Percentiles rank a stretch among this genome's conserved stretches.
Conservation (phyloP, 805 yeast genomes). For the Saccharomyces paradoxus region DNA sequence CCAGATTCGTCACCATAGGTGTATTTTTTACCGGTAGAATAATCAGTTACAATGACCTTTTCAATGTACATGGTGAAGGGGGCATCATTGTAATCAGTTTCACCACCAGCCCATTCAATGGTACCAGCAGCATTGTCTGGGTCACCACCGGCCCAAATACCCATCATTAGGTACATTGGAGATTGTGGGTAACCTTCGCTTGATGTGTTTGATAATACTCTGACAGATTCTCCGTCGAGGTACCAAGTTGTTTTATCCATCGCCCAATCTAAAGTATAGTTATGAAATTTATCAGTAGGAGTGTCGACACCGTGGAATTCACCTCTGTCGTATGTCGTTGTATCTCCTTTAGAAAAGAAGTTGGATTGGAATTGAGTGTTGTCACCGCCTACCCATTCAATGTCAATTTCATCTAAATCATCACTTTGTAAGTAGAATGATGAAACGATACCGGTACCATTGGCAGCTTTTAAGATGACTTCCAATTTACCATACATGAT, state of each 20-base stretch:
- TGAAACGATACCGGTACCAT: constrained; percentile 73
- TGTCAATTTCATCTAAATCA: constrained; percentile 82
- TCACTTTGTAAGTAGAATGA: constrained; percentile 76
- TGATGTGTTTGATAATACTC: constrained; percentile 50
- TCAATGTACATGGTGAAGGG: constrained; percentile 65
- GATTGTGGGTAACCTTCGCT: constrained; percentile 78
- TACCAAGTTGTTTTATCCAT: constrained; percentile 58
- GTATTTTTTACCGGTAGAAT: constrained; percentile 56
- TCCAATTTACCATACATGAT: constrained; percentile 86
- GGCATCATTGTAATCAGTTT: constrained; percentile 52
- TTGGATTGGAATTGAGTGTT: constrained; percentile 65
- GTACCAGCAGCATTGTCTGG: constrained; percentile 56
- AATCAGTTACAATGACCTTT: constrained; percentile 55
- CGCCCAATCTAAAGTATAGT: constrained; percentile 82
- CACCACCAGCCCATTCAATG: constrained; percentile 78
- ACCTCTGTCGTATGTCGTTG: constrained; percentile 74
- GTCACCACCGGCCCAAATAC: constrained; percentile 83
- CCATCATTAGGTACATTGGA: constrained; percentile 69
- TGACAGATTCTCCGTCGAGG: constrained; percentile 58
- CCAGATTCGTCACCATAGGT: constrained; percentile 50
- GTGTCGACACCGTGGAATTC: constrained; percentile 48
- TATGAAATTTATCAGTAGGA: constrained; percentile 58
- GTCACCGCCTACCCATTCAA: constrained; percentile 84
- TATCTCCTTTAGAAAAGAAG: constrained; percentile 74
- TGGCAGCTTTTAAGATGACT: constrained; percentile 60